A percentile compares a stretch with the other conserved stretches of the same genome.
These are phyloP conservation scores for Simmondsia chinensis DNA, from an alignment of 148 eudicot species.

Conservation along the genomic window DNA sequence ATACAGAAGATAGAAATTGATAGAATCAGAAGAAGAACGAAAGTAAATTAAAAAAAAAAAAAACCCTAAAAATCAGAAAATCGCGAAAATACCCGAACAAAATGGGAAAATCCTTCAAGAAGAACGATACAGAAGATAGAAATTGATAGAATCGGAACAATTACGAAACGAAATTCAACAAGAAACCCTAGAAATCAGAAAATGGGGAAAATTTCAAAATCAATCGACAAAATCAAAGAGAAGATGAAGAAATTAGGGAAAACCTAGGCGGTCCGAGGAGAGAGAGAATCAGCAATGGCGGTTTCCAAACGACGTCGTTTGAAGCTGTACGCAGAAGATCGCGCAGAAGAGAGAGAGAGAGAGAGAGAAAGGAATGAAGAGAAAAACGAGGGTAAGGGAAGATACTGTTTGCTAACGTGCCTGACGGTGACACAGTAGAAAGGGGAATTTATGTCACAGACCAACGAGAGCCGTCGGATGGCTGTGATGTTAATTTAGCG, in stretches of 20 bases:
- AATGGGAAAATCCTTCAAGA: not conserved
- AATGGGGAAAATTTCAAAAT: not conserved
- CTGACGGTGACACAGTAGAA: no score
- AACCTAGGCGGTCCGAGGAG: not conserved
- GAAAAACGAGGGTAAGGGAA: not conserved
- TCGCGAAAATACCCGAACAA: no score
- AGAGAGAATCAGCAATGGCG: no score
- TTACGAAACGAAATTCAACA: no score
- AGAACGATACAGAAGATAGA: not conserved
- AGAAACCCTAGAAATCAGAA: not conserved
- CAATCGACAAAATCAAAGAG: not conserved
- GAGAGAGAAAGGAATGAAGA: not conserved
- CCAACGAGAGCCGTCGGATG: no score
- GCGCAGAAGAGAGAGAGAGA: not conserved
- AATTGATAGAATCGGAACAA: not conserved
- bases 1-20: no score
- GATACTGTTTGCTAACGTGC: no score
- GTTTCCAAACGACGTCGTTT: no score
- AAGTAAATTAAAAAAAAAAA: no score
- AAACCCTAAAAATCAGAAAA: no score
- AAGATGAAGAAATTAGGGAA: not conserved
- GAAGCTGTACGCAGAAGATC: slow-evolving; percentile 4
- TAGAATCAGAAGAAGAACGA: not conserved
- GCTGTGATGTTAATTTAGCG: no score
- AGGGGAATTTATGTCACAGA: no score